These are phyloP conservation scores for Fonsecaea pugnacius DNA, from an alignment of 2,329 filamentous ascomycete species.

Conservation along the genomic window DNA sequence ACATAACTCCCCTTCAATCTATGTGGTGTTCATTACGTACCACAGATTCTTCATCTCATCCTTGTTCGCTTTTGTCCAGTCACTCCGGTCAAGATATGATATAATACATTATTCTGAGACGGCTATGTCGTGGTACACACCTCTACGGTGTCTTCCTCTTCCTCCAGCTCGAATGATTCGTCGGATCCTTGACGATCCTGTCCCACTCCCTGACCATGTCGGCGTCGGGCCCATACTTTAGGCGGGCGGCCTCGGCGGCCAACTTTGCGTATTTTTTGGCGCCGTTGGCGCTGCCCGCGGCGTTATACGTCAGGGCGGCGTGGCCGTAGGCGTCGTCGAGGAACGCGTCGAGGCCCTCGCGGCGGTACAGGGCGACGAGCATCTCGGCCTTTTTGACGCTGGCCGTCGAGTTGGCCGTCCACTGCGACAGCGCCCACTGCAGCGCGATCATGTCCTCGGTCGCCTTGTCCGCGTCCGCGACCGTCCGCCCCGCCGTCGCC, in stretches of 20 bases:
- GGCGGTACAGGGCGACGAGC: conserved; percentile 26
- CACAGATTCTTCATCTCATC: not conserved
- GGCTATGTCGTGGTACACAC: not conserved
- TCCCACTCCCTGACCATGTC: conserved; percentile 24
- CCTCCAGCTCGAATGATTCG: conserved; percentile 30
- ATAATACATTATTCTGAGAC: not conserved
- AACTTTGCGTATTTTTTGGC: conserved; percentile 32
- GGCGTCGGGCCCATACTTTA: conserved; percentile 26
- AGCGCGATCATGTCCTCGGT: conserved; percentile 28
- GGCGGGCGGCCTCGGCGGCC: conserved; percentile 24
- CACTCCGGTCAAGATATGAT: not conserved
- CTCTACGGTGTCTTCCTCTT: conserved; percentile 22
- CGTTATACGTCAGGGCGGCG: conserved; percentile 33
- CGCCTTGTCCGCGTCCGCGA: conserved; percentile 22
- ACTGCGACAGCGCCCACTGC: conserved; percentile 27
- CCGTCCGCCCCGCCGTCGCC: not conserved
- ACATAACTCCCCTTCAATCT: not conserved
- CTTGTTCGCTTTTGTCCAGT: not conserved
- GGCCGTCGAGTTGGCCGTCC: conserved; percentile 27
- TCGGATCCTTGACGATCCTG: conserved; percentile 22
- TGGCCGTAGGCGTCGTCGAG: conserved; percentile 33
- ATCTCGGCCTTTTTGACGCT: conserved; percentile 30
- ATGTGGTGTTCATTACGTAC: not conserved
- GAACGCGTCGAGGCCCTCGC: conserved; percentile 30
- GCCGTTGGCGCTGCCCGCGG: conserved; percentile 26